These are phyloP conservation scores for Graphilbum sp. DNA, from an alignment of 2,329 filamentous ascomycete species.

Conservation along the genomic window DNA sequence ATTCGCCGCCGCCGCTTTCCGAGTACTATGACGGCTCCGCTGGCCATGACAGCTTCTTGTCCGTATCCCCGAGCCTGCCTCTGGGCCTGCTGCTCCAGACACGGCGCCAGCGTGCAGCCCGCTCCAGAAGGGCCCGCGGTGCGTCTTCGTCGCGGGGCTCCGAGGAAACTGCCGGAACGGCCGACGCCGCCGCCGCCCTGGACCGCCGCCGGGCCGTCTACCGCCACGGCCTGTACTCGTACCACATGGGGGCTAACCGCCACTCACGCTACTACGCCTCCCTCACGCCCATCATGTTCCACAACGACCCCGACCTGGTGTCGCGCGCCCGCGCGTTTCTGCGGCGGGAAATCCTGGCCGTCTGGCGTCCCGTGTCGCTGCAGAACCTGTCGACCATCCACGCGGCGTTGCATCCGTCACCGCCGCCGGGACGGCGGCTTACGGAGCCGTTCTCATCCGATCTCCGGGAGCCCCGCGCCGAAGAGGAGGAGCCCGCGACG, in stretches of 20 bases:
- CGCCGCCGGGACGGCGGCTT: background rate
- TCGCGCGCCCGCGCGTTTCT: slow-evolving; percentile 69
- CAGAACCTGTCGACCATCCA: background rate
- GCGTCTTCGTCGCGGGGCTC: no score
- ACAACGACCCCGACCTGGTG: slow-evolving; percentile 47
- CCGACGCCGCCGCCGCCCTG: slow-evolving; percentile 17
- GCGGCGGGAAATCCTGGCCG: slow-evolving; percentile 69
- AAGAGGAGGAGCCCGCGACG: slow-evolving; percentile 13
- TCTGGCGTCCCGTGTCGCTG: slow-evolving; percentile 23
- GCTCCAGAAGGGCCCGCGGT: no score
- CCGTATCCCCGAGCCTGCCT: no score
- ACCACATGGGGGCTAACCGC: slow-evolving; percentile 69
- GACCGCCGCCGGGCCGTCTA: slow-evolving; percentile 58
- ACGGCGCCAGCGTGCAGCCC: background rate
- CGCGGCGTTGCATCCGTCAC: background rate
- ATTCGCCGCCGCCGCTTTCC: no score
- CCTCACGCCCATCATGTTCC: slow-evolving; percentile 51
- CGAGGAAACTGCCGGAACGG: background rate
- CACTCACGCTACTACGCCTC: slow-evolving; percentile 64
- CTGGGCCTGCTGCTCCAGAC: no score
- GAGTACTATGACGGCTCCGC: no score
- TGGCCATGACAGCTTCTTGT: no score
- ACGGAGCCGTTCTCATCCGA: background rate
- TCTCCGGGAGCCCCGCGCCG: slow-evolving; percentile 17
- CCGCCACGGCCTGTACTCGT: slow-evolving; percentile 51